These are phyloP conservation scores for Stagonosporopsis vannaccii DNA, from an alignment of 2,329 filamentous ascomycete genomes.

Conservation along the genomic window DNA sequence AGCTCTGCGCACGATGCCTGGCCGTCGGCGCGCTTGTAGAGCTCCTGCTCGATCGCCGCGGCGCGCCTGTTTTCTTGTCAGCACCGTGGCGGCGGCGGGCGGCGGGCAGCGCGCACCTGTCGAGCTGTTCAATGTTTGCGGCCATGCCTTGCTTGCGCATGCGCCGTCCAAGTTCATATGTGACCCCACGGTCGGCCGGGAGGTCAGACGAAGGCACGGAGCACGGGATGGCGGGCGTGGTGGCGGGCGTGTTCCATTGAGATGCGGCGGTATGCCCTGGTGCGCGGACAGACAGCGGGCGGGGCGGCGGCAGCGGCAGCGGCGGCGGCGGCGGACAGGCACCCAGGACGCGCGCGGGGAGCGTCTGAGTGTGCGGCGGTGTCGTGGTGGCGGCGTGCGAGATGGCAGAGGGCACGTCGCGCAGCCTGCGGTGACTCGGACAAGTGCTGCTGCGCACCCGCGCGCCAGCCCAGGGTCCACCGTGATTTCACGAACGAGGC, in stretches of 20 bases:
- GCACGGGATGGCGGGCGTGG: slow-evolving; percentile 54
- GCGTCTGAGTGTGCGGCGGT: slow-evolving; percentile 20
- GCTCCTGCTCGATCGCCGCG: slow-evolving; percentile 57
- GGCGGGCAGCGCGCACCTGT: slow-evolving; percentile 55
- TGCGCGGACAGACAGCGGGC: slow-evolving; percentile 43
- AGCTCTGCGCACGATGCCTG: slow-evolving; percentile 60
- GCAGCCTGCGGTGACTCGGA: too few relatives aligned
- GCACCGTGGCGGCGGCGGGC: slow-evolving; percentile 14
- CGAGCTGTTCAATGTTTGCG: slow-evolving; percentile 58
- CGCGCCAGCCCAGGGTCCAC: not conserved
- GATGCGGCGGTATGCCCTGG: slow-evolving; percentile 43
- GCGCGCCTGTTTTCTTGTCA: slow-evolving; percentile 49
- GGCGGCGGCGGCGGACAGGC: slow-evolving; percentile 33
- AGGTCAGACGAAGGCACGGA: slow-evolving; percentile 66
- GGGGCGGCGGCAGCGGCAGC: slow-evolving; percentile 29
- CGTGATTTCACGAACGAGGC: too few relatives aligned
- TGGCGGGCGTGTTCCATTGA: slow-evolving; percentile 66
- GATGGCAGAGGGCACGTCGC: slow-evolving; percentile 10
- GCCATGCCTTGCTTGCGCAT: slow-evolving; percentile 50
- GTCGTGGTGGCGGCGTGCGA: not conserved
- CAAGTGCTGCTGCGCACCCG: too few relatives aligned
- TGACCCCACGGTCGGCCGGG: slow-evolving; percentile 61
- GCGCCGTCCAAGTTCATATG: slow-evolving; percentile 42
- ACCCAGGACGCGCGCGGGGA: slow-evolving; percentile 32
- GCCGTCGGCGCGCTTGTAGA: slow-evolving; percentile 59